Conservation (phyloP, 768 basidiomycete genomes). For the Kwoniella heveanensis region DNA sequence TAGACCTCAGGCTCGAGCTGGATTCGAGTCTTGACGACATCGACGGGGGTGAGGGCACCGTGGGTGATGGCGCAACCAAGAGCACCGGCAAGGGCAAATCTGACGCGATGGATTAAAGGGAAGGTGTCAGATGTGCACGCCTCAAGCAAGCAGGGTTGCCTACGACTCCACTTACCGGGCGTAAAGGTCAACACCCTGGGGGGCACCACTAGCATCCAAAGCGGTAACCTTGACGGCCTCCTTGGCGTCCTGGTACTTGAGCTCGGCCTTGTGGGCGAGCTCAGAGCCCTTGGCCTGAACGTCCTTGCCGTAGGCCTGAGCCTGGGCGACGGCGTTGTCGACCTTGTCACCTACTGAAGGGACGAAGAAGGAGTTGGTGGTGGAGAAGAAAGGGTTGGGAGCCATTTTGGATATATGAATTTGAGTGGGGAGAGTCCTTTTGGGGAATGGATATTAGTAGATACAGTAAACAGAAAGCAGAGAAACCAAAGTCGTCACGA, state of each 20-base stretch:
- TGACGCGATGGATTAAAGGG: slow-evolving; percentile 17
- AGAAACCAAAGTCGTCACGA: neutral
- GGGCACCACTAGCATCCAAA: slow-evolving; percentile 30
- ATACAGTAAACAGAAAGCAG: neutral
- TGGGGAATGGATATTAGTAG: neutral
- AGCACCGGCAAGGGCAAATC: slow-evolving; percentile 57
- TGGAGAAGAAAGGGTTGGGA: slow-evolving; percentile 55
- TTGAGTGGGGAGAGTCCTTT: neutral
- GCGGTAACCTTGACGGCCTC: slow-evolving; percentile 46
- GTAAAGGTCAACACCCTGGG: slow-evolving; percentile 55
- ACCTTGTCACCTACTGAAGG: slow-evolving; percentile 56
- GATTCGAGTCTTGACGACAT: slow-evolving; percentile 99
- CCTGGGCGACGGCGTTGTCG: slow-evolving; percentile 51
- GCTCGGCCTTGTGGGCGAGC: slow-evolving; percentile 42
- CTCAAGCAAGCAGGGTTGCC: neutral
- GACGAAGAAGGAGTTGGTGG: slow-evolving; percentile 49
- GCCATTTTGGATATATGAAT: slow-evolving; percentile 24
- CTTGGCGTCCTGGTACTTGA: slow-evolving; percentile 51
- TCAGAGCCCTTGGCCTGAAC: slow-evolving; percentile 34
- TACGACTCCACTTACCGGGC: slow-evolving; percentile 35
- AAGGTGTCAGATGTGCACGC: slow-evolving; percentile 7
- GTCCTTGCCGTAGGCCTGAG: slow-evolving; percentile 43
- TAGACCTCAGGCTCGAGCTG: slow-evolving; percentile 69
- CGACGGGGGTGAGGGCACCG: slow-evolving; percentile 60
- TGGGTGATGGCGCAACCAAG: slow-evolving; percentile 56